A percentile compares a stretch with the other conserved stretches of the same genome.
These are phyloP conservation scores for Cystobasidium sp. DNA, from an alignment of 1,284 basidiomycete species.

Conservation along the genomic window DNA sequence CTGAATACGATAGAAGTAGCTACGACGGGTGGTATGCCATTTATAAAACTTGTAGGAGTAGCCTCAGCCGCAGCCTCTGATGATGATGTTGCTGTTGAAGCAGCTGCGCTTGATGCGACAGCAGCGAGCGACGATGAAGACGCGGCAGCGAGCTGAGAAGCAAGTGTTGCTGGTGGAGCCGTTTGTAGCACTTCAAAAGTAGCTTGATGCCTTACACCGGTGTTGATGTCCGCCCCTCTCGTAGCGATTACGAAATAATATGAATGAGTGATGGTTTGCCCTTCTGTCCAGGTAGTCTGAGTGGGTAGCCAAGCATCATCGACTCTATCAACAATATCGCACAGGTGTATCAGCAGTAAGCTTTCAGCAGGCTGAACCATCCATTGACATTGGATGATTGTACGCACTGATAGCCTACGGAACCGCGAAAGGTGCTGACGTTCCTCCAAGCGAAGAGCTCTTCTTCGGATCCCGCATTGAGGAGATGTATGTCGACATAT, in stretches of 20 bases:
- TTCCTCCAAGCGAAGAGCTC: constrained; percentile 46
- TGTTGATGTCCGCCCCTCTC: constrained; percentile 62
- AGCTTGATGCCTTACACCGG: constrained; percentile 66
- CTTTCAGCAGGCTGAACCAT: neutral
- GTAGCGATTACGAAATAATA: constrained; percentile 74
- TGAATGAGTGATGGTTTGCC: constrained; percentile 65
- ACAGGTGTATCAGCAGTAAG: neutral
- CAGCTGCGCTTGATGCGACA: constrained; percentile 49
- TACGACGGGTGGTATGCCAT: neutral
- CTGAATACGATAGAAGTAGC: constrained; percentile 6
- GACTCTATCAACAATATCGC: constrained; percentile 60
- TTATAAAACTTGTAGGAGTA: neutral
- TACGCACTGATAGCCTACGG: constrained; percentile 60
- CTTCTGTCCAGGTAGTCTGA: constrained; percentile 60
- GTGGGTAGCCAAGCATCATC: constrained; percentile 72
- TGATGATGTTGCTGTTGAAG: neutral
- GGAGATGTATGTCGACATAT: constrained; percentile 70
- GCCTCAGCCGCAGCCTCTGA: constrained; percentile 10
- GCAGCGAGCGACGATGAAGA: constrained; percentile 50
- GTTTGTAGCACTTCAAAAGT: constrained; percentile 71
- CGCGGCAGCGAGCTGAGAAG: constrained; percentile 48
- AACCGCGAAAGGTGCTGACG: constrained; percentile 66
- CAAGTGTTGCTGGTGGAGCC: constrained; percentile 45
- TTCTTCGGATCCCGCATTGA: constrained; percentile 67
- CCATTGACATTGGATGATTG: neutral